Base-by-base conservation (phyloP, 2,329 filamentous ascomycete species). In the Raffaelea arxii region DNA sequence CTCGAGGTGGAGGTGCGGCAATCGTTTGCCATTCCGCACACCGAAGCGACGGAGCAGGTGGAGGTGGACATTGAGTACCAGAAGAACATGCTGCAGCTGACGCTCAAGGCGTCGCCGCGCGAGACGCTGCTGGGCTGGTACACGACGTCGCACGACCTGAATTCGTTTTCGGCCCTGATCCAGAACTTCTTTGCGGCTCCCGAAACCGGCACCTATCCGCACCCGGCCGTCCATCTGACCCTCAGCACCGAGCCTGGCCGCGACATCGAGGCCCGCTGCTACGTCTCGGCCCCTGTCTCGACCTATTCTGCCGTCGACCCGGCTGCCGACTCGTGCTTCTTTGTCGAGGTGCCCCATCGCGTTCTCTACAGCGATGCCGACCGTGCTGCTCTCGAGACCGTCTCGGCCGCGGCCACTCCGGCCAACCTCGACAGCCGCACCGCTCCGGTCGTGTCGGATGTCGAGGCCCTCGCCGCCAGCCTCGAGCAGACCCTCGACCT, bases 41-140 rank as follows among this genome's bases (percentile, higher is more conserved):
- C 91, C 57, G 92, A 98, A 72, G 95, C 91, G 57, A 86, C 90
- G 65, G 92, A 98, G 69, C 92, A 98, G 70, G 92, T 98, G 60
- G 92, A 98, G 70, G 92, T 98, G 54, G 92, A 98, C 65, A 94
- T 98, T 77, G 92, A 98, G 70, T 98, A 97, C 70, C 92, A 98
- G 72, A 97, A 97, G 79, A 90, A 91, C 68, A 98, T 98, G 92
- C 82, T 97, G 49, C 84, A 86, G 50, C 75, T 98, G 58, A 91
- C 95, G 65, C 81, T 97, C 57, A 91, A 91, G 70, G 91, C 90
- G 48, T 86, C 89, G 66, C 92, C 92, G 43, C 87, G 89, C 68
- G 92, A 98, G 69, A 81, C 89, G 46, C 79, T 98, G 49, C 84
- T 98, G 52, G 92, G 92, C 61, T 98, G 92, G 92, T 98, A 98